These are phyloP conservation scores for Ciborinia camelliae DNA, from an alignment of 2,329 filamentous ascomycete species.

Conservation along the genomic window DNA sequence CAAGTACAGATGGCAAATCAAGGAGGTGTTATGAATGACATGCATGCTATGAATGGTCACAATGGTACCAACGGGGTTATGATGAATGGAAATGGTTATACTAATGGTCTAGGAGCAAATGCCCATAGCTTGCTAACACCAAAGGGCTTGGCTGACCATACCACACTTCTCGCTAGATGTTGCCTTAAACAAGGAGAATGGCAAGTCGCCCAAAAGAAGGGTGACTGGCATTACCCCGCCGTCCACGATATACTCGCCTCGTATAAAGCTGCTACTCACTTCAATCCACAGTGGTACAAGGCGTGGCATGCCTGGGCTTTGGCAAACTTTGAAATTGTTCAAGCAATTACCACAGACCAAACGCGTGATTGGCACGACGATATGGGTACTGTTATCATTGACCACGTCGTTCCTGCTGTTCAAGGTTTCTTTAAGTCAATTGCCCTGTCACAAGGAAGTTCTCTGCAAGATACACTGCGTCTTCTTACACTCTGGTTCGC, in stretches of 20 bases:
- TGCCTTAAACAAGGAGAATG: slow-evolving; percentile 96
- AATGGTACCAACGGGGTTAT: slow-evolving; percentile 40
- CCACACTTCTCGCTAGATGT: slow-evolving; percentile 82
- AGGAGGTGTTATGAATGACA: slow-evolving; percentile 32
- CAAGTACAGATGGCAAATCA: slow-evolving; percentile 33
- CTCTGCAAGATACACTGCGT: slow-evolving; percentile 89
- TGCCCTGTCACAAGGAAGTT: slow-evolving; percentile 83
- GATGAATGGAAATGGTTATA: slow-evolving; percentile 44
- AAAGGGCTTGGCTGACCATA: slow-evolving; percentile 56
- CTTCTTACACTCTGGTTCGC: slow-evolving; percentile 95
- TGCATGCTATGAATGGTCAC: slow-evolving; percentile 35
- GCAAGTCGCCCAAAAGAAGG: slow-evolving; percentile 80
- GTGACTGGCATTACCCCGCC: slow-evolving; percentile 83
- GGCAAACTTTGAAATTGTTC: slow-evolving; percentile 97
- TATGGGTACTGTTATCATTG: slow-evolving; percentile 65
- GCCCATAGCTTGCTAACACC: slow-evolving; percentile 25
- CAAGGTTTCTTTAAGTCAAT: slow-evolving; percentile 98
- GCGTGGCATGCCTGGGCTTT: slow-evolving; percentile 99
- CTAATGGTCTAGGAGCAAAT: slow-evolving; percentile 41
- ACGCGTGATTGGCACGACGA: slow-evolving; percentile 42
- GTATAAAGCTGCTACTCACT: slow-evolving; percentile 87
- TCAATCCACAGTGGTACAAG: slow-evolving; percentile 96
- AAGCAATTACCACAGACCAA: slow-evolving; percentile 53
- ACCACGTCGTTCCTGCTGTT: slow-evolving; percentile 92
- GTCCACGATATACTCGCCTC: slow-evolving; percentile 87